These are phyloP conservation scores for Fusarium miscanthi DNA, from an alignment of 2,329 filamentous ascomycete species.

Conservation along the genomic window DNA sequence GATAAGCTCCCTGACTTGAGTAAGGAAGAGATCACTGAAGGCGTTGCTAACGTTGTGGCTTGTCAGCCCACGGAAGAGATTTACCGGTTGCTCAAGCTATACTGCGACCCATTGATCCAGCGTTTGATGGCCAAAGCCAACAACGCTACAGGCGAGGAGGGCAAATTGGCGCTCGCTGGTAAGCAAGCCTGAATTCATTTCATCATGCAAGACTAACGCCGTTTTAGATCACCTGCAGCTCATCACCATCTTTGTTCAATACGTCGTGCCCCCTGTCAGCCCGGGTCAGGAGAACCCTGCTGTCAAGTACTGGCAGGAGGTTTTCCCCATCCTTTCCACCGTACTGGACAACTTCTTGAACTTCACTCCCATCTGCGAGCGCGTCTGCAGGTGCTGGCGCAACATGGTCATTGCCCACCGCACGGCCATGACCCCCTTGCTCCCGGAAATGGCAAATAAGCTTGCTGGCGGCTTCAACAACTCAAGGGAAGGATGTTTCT, in stretches of 20 bases:
- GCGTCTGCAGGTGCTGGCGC: slow-evolving; percentile 94
- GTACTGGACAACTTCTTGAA: slow-evolving; percentile 88
- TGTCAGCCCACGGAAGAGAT: slow-evolving; percentile 84
- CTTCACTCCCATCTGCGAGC: slow-evolving; percentile 90
- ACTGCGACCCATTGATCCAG: slow-evolving; percentile 89
- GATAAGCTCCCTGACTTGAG: slow-evolving; percentile 86
- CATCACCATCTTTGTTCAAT: slow-evolving; percentile 89
- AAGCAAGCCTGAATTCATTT: slow-evolving; percentile 46
- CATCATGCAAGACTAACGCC: slow-evolving; percentile 30
- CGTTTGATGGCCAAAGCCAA: slow-evolving; percentile 89
- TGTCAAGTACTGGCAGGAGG: slow-evolving; percentile 95
- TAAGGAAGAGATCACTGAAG: slow-evolving; percentile 96
- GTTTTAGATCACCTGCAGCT: slow-evolving; percentile 84
- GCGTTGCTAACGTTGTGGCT: slow-evolving; percentile 90
- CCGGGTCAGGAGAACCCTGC: slow-evolving; percentile 83
- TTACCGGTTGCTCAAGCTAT: slow-evolving; percentile 88
- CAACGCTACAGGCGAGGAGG: slow-evolving; percentile 81
- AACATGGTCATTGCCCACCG: slow-evolving; percentile 97
- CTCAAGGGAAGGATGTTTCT: slow-evolving; percentile 93
- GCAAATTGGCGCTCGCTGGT: slow-evolving; percentile 88
- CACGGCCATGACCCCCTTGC: slow-evolving; percentile 84
- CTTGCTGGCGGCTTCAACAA: slow-evolving; percentile 85
- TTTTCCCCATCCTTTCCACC: slow-evolving; percentile 87
- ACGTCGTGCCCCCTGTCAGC: slow-evolving; percentile 78
- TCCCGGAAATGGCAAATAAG: slow-evolving; percentile 88